A percentile compares a stretch with the other conserved stretches of the same genome.
Evolutionary conservation across 805 yeast genomes (phyloP).

Genomic region (Ogataea salicorniae): DNA sequence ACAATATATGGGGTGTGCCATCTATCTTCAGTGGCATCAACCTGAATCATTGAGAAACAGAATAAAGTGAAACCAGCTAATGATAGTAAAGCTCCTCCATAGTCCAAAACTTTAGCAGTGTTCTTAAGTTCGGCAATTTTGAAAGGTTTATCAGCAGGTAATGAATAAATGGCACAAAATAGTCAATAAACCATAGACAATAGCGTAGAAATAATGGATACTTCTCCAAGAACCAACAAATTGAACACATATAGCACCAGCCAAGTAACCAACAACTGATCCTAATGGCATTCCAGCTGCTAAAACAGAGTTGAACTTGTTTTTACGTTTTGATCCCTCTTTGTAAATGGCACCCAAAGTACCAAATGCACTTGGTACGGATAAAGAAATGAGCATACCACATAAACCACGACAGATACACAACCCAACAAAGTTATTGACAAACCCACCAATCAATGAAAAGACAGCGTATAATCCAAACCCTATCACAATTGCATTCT

Average conservation of each 20-base stretch:
- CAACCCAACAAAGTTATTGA: slow-evolving; percentile 29
- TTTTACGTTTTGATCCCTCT: slow-evolving; percentile 31
- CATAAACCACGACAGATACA: slow-evolving; percentile 34
- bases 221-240: slow-evolving; percentile 33
- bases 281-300: slow-evolving; percentile 42
- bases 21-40: slow-evolving; percentile 30
- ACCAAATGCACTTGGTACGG: slow-evolving; percentile 40
- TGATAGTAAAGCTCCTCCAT: slow-evolving; percentile 33
- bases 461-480: slow-evolving; percentile 19
- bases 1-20: slow-evolving; percentile 42
- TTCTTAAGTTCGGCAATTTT: slow-evolving; percentile 10
- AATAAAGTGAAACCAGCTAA: slow-evolving; percentile 31
- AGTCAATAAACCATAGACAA: slow-evolving; percentile 27
- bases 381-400: slow-evolving; percentile 34
- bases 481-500: slow-evolving; percentile 25
- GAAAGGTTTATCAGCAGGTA: slow-evolving; percentile 30
- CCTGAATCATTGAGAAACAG: slow-evolving; percentile 36
- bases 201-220: slow-evolving; percentile 33
- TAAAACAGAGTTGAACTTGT: slow-evolving; percentile 32
- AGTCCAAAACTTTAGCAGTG: slow-evolving; percentile 28
- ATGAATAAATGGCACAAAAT: slow-evolving; percentile 19
- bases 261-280: slow-evolving; percentile 31
- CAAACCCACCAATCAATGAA: slow-evolving; percentile 27
- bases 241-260: slow-evolving; percentile 36
- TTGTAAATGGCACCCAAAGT: slow-evolving; percentile 32